Conservation (phyloP, 176 grass and related monocot species). For the Luzula sylvatica region DNA sequence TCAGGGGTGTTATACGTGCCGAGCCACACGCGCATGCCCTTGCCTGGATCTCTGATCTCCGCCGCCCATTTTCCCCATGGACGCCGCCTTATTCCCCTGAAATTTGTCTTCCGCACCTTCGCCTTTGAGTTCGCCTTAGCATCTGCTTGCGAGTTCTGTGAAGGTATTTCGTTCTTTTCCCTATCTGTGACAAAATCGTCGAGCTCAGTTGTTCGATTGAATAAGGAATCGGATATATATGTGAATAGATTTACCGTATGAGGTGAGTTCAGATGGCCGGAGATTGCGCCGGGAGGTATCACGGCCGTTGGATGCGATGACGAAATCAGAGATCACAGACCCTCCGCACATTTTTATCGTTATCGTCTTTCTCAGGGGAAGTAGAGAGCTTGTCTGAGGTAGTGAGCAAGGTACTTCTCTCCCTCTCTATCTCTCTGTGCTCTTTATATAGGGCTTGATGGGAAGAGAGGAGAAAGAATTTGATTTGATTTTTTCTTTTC, state of each 20-base stretch:
- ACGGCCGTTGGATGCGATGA: not conserved
- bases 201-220: not conserved
- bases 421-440: too few species aligned
- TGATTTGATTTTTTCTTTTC: slow-evolving; percentile 3
- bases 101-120: slow-evolving; percentile 7
- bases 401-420: not conserved
- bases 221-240: not conserved
- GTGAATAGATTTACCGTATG: not conserved
- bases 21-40: slow-evolving; percentile 17
- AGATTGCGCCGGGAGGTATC: slow-evolving; percentile 1
- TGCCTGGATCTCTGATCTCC: slow-evolving; percentile 12
- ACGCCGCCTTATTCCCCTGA: not conserved
- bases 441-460: too few species aligned
- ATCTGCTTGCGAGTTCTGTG: not conserved
- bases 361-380: not conserved
- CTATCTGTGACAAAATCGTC: not conserved
- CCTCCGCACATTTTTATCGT: slow-evolving; percentile 8
- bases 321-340: not conserved
- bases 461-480: not conserved
- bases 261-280: not conserved
- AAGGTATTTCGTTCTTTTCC: not conserved
- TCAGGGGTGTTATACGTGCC: slow-evolving; percentile 8
- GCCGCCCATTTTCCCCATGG: slow-evolving; percentile 23
- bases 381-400: not conserved
- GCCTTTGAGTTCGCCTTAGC: not conserved